A percentile compares a stretch with the other conserved stretches of the same genome.
These are phyloP conservation scores for Davidsoniella virescens DNA, from an alignment of 2,329 filamentous ascomycete genomes.

Conservation along the genomic window DNA sequence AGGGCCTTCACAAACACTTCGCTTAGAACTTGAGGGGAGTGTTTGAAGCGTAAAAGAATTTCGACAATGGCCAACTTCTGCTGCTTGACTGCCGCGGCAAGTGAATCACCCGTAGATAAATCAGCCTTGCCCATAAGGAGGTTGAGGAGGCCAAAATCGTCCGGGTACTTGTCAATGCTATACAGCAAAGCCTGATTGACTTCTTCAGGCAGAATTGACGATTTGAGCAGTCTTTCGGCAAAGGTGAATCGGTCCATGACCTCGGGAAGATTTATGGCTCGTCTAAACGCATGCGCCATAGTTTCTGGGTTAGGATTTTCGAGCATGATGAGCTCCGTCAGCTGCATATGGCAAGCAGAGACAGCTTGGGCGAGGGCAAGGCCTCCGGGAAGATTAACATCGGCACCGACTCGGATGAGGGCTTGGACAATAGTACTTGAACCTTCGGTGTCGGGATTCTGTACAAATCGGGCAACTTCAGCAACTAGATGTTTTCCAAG, in stretches of 20 bases:
- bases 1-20: conserved; percentile 26
- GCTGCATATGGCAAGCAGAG: conserved; percentile 25
- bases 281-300: conserved; percentile 33
- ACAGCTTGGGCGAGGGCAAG: conserved; percentile 35
- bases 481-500: conserved; percentile 31
- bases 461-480: conserved; percentile 32
- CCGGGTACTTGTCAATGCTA: conserved; percentile 29
- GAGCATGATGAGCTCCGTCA: conserved; percentile 33
- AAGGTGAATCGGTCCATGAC: conserved; percentile 34
- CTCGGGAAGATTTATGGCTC: conserved; percentile 34
- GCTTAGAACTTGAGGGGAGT: conserved; percentile 24
- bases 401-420: conserved; percentile 34
- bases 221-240: conserved; percentile 32
- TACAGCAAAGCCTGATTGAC: conserved; percentile 35
- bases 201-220: conserved; percentile 31
- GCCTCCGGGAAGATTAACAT: conserved; percentile 37
- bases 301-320: conserved; percentile 26
- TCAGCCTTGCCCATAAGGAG: conserved; percentile 31
- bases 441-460: conserved; percentile 22
- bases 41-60: conserved; percentile 24
- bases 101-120: conserved; percentile 32
- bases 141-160: conserved; percentile 33
- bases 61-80: conserved; percentile 30
- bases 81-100: conserved; percentile 29
- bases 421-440: conserved; percentile 28